Evolutionary conservation across 352 stramenopile genomes (phyloP), one percentile per base, ranked within the genome.

Genomic region (Pythium vanterpoolii): DNA sequence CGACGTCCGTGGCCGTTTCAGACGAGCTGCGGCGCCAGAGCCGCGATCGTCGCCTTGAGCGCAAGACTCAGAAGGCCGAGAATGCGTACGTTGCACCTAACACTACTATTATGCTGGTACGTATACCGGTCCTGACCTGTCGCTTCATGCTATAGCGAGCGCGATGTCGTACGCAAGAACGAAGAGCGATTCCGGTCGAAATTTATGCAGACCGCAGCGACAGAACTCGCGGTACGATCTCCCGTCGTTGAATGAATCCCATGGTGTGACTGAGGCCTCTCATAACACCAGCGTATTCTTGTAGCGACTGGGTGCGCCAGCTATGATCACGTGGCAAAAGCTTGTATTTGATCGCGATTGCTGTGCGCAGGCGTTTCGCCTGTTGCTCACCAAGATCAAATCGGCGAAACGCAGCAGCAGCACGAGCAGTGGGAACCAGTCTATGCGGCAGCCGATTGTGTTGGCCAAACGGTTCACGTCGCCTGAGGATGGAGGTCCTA

Each of bases 271-370:
- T 27, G 4, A 11, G 13, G 30, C 21, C 58, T 7, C 33, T 60
- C 34, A 8, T 24, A 24, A 58, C 23, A 53, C 31, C n/a, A n/a
- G n/a, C n/a, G n/a, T n/a, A n/a, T n/a, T n/a, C n/a, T 6, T 57
- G 19, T 33, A 86, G 75, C 67, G 78, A 46, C 71, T 88, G 27
- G 78, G 79, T 21, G 75, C 76, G 2, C 74, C 76, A 27, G 39
- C 76, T 14, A 58, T 86, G 56, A 68, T 86, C 46, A 76, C 79
- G 13, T 89, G 79, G 79, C 79, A 86, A 36, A 83, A 80, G 49
- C 61, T 89, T 21, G 60, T 89, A 14, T 89, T 83, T 54, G 79
- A 86, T 53, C 76, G 76, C 14, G 79, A 86, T n/a, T 89, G 79
- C 48, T 86, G 74, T 24, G 62, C 60, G 0, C 74, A 86, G 49